These are phyloP conservation scores for Pontederia crassipes DNA, from an alignment of 176 grass and related monocot genomes.

Conservation along the genomic window DNA sequence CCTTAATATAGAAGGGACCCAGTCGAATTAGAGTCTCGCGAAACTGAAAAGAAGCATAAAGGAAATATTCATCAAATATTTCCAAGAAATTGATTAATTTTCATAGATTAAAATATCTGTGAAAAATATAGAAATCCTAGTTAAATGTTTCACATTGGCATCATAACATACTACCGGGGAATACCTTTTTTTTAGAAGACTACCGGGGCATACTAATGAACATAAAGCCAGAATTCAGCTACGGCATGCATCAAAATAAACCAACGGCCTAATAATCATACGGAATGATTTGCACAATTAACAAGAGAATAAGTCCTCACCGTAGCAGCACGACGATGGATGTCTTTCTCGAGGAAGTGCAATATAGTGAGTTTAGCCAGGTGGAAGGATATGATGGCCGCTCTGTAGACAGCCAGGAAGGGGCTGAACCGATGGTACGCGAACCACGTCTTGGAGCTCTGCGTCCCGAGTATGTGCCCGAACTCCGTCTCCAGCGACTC, in stretches of 20 bases:
- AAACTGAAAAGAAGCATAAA: constrained; percentile 60
- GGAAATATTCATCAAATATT: constrained; percentile 11
- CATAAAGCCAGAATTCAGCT: not conserved
- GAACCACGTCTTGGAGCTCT: constrained; percentile 48
- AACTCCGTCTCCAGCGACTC: constrained; percentile 75
- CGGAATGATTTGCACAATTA: not conserved
- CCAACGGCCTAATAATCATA: not conserved
- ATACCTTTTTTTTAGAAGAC: not conserved
- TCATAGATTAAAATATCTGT: not conserved
- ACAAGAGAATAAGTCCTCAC: constrained; percentile 18
- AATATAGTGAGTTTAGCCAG: constrained; percentile 74
- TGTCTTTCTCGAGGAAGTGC: constrained; percentile 59
- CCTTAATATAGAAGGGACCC: constrained; percentile 96
- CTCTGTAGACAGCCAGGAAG: constrained; percentile 74
- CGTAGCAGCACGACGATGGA: constrained; percentile 61
- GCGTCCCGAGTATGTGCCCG: constrained; percentile 57
- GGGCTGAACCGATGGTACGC: constrained; percentile 63
- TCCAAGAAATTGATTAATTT: constrained; percentile 1
- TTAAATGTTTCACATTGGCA: too few relatives aligned
- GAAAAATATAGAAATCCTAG: not conserved
- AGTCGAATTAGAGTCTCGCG: constrained; percentile 70
- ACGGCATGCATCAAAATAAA: not conserved
- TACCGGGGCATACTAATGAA: not conserved
- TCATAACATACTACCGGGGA: too few relatives aligned
- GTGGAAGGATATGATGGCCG: constrained; percentile 75